Percentiles rank a stretch among this genome's conserved stretches.
Evolutionary conservation across 2,329 filamentous ascomycete species (phyloP).

Genomic region (Phoma herbarum): DNA sequence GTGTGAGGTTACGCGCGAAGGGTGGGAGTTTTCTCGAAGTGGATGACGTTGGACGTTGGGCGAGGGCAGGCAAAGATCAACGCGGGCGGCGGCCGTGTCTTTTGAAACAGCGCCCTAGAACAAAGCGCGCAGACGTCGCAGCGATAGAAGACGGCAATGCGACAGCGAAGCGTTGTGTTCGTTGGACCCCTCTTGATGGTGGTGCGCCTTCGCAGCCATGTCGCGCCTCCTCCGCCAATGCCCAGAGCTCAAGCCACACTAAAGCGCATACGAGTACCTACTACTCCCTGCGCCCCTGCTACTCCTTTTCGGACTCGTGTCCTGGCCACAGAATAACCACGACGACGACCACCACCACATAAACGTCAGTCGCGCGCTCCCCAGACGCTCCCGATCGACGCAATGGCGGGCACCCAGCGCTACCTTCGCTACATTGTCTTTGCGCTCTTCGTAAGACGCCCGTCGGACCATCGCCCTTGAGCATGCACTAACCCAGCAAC

Average conservation of each 20-base stretch:
- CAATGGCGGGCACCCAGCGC: slow-evolving; percentile 75
- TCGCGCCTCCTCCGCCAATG: background rate
- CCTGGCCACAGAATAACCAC: slow-evolving; percentile 1
- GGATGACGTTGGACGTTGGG: slow-evolving; percentile 40
- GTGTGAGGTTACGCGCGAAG: slow-evolving; percentile 11
- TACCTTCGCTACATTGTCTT: slow-evolving; percentile 78
- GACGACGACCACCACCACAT: background rate
- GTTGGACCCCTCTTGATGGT: background rate
- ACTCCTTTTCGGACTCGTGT: slow-evolving; percentile 22
- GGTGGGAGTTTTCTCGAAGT: slow-evolving; percentile 16
- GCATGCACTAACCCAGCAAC: slow-evolving; percentile 22
- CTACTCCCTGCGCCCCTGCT: slow-evolving; percentile 23
- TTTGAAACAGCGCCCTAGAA: background rate
- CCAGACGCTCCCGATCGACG: slow-evolving; percentile 53
- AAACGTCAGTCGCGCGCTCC: slow-evolving; percentile 24
- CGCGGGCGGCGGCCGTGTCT: background rate
- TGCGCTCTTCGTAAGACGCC: slow-evolving; percentile 75
- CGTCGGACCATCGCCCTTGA: background rate
- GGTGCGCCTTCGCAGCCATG: background rate
- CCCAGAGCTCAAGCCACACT: slow-evolving; percentile 27
- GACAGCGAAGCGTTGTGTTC: background rate
- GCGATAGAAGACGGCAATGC: background rate
- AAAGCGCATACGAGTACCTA: slow-evolving; percentile 18
- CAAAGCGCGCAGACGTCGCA: background rate
- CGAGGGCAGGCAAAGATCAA: slow-evolving; percentile 13